phyloP scores from a whole-genome alignment of 305 asterid species.

The Lippia alba region DNA sequence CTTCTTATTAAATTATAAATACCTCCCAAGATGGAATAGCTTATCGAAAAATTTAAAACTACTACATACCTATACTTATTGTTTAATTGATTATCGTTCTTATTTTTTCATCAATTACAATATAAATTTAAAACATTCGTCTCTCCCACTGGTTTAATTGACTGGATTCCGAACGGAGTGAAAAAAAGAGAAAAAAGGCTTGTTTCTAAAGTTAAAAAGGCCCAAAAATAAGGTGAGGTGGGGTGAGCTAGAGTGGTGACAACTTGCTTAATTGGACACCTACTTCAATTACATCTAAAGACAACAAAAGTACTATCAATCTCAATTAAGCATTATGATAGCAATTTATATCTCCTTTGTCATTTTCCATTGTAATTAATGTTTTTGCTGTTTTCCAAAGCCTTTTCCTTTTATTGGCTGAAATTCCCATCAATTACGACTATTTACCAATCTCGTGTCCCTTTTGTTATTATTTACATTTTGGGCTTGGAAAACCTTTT shows the following conservation, averaged over 20 bases:
- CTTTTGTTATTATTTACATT: slow-evolving; percentile 9
- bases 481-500: background rate
- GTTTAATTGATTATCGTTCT: too few relatives aligned
- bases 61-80: too few relatives aligned
- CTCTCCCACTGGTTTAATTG: too few relatives aligned
- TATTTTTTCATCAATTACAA: too few relatives aligned
- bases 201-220: slow-evolving; percentile 1
- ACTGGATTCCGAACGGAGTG: too few relatives aligned
- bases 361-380: slow-evolving; percentile 28
- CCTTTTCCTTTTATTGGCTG: slow-evolving; percentile 27
- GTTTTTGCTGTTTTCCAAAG: slow-evolving; percentile 29
- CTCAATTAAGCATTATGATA: slow-evolving; percentile 18
- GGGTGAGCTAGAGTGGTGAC: slow-evolving; percentile 20
- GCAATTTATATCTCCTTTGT: slow-evolving; percentile 3
- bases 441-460: slow-evolving; percentile 27
- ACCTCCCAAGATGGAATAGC: too few relatives aligned
- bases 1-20: too few relatives aligned
- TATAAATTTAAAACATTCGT: too few relatives aligned
- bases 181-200: background rate
- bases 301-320: background rate
- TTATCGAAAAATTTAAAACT: too few relatives aligned
- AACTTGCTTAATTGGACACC: slow-evolving; percentile 17
- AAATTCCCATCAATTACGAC: slow-evolving; percentile 30
- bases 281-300: slow-evolving; percentile 21
- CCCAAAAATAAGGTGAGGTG: slow-evolving; percentile 6